Base-by-base conservation (phyloP, 768 basidiomycete species). In the Galerina sulciceps region DNA sequence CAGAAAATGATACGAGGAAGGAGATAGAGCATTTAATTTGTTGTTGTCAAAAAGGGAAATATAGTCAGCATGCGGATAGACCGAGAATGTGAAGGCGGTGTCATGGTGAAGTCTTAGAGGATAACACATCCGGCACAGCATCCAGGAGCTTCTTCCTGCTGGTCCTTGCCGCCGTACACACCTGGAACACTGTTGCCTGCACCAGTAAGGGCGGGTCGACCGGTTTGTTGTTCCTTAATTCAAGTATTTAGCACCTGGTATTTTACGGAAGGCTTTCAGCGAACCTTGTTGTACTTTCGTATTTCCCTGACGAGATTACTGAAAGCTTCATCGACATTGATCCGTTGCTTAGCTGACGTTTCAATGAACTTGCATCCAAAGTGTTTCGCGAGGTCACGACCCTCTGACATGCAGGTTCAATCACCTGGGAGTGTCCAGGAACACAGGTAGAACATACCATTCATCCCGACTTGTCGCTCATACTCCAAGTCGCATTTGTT, bases 401-500 rank as follows among this genome's bases (percentile, higher is more conserved):
- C 97, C 94, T 99, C 96, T 97, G 73, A 47, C 11, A 47, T 40
- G 53, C 10, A 17, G 18, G 10, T 4, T 57, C 48, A 35, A 54
- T 34, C 17, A 18, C 43, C 4, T 26, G 38, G 46, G 38, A 41
- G 49, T 31, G 9, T 36, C 26, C 9, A 35, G 52, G 22, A 38
- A n/a, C 17, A 26, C 37, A 42, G 22, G 35, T 41, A 37, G 41
- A 45, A 73, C 80, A 53, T 60, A 93, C 96, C 96, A 66, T 94
- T 93, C 83, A 90, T 90, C 71, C 93, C 93, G 23, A 99, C 96
- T 74, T 98, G 96, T 55, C 96, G 85, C 74, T 99, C 96, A 69
- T 90, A 95, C 70, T 95, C 96, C 66, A 96, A 79, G 74, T 99
- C 96, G 68, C 91, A 91, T 77, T 99, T 98, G 81, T 99, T 99